phyloP scores from a whole-genome alignment of 179 eudicot genomes.

The Silene noctiflora region DNA sequence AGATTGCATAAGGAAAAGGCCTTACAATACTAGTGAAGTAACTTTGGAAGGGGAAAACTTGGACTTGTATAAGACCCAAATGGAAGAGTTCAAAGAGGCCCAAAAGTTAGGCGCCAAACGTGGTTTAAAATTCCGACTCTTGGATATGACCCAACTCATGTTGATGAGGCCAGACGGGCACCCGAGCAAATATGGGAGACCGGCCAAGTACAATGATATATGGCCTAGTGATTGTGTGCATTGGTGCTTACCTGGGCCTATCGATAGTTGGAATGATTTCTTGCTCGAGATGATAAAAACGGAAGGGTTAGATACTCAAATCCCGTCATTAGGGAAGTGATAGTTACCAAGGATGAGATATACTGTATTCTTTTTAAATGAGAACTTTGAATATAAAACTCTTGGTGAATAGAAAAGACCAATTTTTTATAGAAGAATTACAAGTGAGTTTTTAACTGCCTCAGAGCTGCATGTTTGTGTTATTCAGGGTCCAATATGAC shows the following conservation, averaged over 20 bases:
- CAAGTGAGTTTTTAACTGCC: background rate
- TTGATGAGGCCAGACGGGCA: slow-evolving; percentile 72
- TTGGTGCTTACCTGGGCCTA: slow-evolving; percentile 70
- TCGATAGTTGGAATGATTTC: slow-evolving; percentile 60
- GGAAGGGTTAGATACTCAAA: slow-evolving; percentile 15
- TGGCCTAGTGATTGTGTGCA: slow-evolving; percentile 56
- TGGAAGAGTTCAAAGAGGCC: slow-evolving; percentile 45
- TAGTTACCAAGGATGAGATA: background rate
- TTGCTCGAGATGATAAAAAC: slow-evolving; percentile 45
- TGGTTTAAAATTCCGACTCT: slow-evolving; percentile 38
- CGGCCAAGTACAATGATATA: slow-evolving; percentile 43
- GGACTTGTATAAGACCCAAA: slow-evolving; percentile 50
- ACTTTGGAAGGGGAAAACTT: slow-evolving; percentile 38
- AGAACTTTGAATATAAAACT: background rate
- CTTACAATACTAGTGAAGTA: slow-evolving; percentile 42
- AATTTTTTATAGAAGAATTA: background rate
- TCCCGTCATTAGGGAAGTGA: background rate
- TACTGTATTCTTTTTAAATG: background rate
- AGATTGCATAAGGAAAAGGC: slow-evolving; percentile 46
- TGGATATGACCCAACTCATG: slow-evolving; percentile 51
- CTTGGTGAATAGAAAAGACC: slow-evolving; percentile 9
- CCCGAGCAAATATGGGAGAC: slow-evolving; percentile 57
- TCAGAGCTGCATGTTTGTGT: background rate
- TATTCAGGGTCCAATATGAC: too few species aligned
- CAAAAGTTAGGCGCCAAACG: slow-evolving; percentile 32